These are phyloP conservation scores for Arabis hirsuta DNA, from an alignment of 345 rosid genomes.

Conservation along the genomic window DNA sequence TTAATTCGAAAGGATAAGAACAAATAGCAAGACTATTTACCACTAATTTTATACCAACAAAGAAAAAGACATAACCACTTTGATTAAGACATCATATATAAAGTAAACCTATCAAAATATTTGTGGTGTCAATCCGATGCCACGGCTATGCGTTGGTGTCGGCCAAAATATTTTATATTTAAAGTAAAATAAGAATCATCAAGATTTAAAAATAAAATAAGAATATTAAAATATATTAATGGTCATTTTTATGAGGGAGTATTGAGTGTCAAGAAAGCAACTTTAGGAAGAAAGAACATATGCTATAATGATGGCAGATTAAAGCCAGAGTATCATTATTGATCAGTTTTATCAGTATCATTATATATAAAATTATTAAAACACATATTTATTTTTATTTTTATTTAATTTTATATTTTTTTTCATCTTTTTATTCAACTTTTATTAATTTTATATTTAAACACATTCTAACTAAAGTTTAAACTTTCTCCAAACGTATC, in stretches of 20 bases:
- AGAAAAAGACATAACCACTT: constrained; percentile 11
- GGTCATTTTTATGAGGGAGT: constrained; percentile 15
- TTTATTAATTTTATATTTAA: too few relatives aligned
- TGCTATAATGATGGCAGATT: constrained; percentile 37
- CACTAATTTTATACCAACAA: background rate
- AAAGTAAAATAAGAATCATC: background rate
- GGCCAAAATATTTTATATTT: constrained; percentile 32
- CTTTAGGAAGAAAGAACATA: constrained; percentile 41
- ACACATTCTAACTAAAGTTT: too few relatives aligned
- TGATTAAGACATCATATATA: constrained; percentile 35
- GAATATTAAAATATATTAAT: background rate
- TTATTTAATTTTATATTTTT: too few relatives aligned
- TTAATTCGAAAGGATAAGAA: constrained; percentile 31
- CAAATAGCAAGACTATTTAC: constrained; percentile 13
- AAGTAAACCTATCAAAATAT: constrained; percentile 6
- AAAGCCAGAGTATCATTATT: constrained; percentile 38
- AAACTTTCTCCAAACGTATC: too few relatives aligned
- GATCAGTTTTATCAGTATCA: too few relatives aligned
- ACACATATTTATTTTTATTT: too few relatives aligned
- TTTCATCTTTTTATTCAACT: too few relatives aligned
- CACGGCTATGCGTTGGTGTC: constrained; percentile 41
- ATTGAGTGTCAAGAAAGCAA: constrained; percentile 30
- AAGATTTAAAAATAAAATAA: background rate
- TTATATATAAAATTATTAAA: too few relatives aligned
- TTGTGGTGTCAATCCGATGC: constrained; percentile 35